A percentile compares a stretch with the other conserved stretches of the same genome.
These are phyloP conservation scores for Arabidopsis lyrata DNA, from an alignment of 441 rosid genomes.

Conservation along the genomic window DNA sequence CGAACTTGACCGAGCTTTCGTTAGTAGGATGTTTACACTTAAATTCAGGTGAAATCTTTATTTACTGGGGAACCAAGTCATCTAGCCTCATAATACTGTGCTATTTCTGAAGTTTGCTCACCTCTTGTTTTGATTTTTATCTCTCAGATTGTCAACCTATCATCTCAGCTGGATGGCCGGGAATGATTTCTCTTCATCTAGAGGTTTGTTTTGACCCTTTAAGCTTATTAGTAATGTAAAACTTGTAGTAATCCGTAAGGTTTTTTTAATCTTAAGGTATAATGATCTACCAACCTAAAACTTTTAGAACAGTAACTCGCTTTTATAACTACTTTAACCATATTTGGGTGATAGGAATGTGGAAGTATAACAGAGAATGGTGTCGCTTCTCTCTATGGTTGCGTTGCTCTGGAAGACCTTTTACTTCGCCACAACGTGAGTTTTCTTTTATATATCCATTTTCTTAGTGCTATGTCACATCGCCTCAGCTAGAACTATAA, in stretches of 20 bases:
- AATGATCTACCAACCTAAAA: constrained; percentile 4
- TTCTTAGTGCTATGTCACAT: not conserved
- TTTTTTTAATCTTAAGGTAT: not conserved
- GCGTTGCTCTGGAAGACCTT: constrained; percentile 76
- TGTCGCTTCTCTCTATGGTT: constrained; percentile 61
- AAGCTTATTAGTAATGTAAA: not conserved
- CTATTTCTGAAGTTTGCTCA: constrained; percentile 1
- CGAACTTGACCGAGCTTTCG: constrained; percentile 64
- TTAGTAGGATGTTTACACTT: constrained; percentile 72
- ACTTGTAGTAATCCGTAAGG: not conserved
- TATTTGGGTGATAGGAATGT: constrained; percentile 61
- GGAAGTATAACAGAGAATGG: constrained; percentile 68
- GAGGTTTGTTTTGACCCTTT: constrained; percentile 57
- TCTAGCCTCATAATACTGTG: not conserved
- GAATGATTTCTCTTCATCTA: constrained; percentile 67
- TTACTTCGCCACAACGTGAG: constrained; percentile 82
- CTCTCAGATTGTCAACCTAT: constrained; percentile 63
- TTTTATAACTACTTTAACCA: not conserved
- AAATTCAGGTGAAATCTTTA: constrained; percentile 53
- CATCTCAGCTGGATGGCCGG: constrained; percentile 83
- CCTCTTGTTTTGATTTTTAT: constrained; percentile 24
- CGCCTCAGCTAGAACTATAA: not conserved
- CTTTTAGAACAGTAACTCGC: constrained; percentile 4
- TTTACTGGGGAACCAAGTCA: constrained; percentile 2
- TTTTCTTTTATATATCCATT: constrained; percentile 26